Conservation (phyloP, 1,284 basidiomycete species). For the Waitea zeae region DNA sequence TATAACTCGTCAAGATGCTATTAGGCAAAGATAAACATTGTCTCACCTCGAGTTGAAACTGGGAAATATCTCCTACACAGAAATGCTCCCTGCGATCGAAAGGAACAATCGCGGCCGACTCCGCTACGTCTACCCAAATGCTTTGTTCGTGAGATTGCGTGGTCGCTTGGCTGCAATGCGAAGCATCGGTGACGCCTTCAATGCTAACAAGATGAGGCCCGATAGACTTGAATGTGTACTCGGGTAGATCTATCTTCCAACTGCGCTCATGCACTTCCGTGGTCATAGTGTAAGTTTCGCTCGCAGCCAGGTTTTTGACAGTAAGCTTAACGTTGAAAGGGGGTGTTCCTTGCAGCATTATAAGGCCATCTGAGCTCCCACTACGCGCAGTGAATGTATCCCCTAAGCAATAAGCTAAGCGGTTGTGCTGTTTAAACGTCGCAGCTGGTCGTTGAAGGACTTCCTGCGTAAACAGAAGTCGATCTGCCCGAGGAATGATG, state of each 20-base stretch:
- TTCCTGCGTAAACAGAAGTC: conserved; percentile 70
- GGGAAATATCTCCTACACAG: conserved; percentile 82
- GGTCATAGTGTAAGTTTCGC: conserved; percentile 37
- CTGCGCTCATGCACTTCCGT: conserved; percentile 40
- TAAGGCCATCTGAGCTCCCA: conserved; percentile 36
- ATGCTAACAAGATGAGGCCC: conserved; percentile 72
- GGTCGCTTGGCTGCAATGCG: conserved; percentile 60
- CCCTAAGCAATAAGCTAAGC: conserved; percentile 62
- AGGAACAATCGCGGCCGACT: conserved; percentile 84
- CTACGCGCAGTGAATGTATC: conserved; percentile 44
- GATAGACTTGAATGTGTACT: conserved; percentile 57
- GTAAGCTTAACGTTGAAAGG: conserved; percentile 72
- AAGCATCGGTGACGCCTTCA: conserved; percentile 59
- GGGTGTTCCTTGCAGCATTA: conserved; percentile 63
- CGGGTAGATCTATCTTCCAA: conserved; percentile 66
- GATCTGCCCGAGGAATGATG: conserved; percentile 42
- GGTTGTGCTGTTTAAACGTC: conserved; percentile 49
- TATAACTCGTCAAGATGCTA: too few species aligned
- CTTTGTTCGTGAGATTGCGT: conserved; percentile 45
- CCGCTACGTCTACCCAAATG: conserved; percentile 79
- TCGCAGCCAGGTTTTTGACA: conserved; percentile 58
- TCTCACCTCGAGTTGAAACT: conserved; percentile 89
- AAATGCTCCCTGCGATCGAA: conserved; percentile 66
- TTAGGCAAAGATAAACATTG: too few species aligned
- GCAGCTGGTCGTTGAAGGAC: conserved; percentile 65